Evolutionary conservation across 2,329 filamentous ascomycete species (phyloP), one percentile per base, ranked within the genome.

Genomic region (Sarocladium kiliense): DNA sequence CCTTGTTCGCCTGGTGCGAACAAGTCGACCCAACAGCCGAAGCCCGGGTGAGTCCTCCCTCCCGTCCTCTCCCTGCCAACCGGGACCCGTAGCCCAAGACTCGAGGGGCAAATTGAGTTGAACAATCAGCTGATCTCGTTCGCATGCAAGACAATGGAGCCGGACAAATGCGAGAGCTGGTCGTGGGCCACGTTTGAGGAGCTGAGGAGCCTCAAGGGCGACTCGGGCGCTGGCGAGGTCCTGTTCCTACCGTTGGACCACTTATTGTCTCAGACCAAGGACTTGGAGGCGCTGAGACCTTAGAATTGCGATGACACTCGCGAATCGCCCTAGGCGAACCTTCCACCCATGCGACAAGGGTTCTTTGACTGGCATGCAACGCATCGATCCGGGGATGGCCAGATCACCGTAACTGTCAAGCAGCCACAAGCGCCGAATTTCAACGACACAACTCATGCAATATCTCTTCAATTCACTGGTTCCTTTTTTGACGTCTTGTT

Each of bases 1-100:
- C 89, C 0, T 67, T 91, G 2, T 91, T 89, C 60, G 80, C 90
- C 58, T 71, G 73, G 0, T 83, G 80, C 41, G 69, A 68, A 44
- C 71, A 81, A 60, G 64, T 70, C 0, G 75, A 82, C 25, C 71
- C 75, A 16, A 59, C 63, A 0, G 75, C 75, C 25, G 66, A 80
- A 59, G 79, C 86, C 0, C 55, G 77, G 74, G 85, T 87, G 57
- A 63, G 75, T 68, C 27, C 26, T 32, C 39, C 34, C 44, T 27
- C 11, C 26, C 47, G 34, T 25, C 36, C 32, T 10, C 32, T 23
- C 19, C 45, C 44, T 41, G 12, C 32, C 19, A 14, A 26, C 18
- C 26, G 21, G 4, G 18, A 23, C 18, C 12, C 6, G 12, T 4
- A 45, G 14, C 12, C n/a, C 25, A 6, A 3, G 9, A 12, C 23